phyloP scores from a whole-genome alignment of 176 grass and related monocot species.

The Tillandsia fasciculata region DNA sequence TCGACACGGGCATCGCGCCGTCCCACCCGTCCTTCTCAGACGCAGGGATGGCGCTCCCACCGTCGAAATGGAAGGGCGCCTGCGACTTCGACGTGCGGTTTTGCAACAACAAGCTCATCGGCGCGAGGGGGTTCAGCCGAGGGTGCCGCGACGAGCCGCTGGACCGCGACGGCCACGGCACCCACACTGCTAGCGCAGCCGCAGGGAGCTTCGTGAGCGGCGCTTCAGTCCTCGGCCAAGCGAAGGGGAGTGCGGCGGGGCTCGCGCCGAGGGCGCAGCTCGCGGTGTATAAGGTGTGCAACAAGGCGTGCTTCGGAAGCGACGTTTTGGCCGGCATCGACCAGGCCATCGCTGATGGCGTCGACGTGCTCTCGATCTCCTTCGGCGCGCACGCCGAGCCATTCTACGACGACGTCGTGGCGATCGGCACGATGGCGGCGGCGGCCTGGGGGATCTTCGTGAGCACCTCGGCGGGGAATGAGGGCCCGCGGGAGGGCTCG shows the following conservation, averaged over 20 bases:
- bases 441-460: slow-evolving; percentile 29
- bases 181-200: slow-evolving; percentile 63
- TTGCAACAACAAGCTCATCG: slow-evolving; percentile 75
- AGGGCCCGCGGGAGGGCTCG: neutral
- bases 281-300: slow-evolving; percentile 25
- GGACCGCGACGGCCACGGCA: slow-evolving; percentile 32
- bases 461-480: slow-evolving; percentile 24
- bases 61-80: slow-evolving; percentile 42
- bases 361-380: slow-evolving; percentile 61
- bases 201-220: slow-evolving; percentile 26
- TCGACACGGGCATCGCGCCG: slow-evolving; percentile 47
- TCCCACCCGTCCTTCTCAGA: slow-evolving; percentile 27
- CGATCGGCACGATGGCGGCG: slow-evolving; percentile 30
- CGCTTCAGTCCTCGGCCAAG: neutral
- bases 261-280: slow-evolving; percentile 58
- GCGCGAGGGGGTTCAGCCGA: slow-evolving; percentile 28
- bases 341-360: slow-evolving; percentile 40
- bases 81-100: slow-evolving; percentile 42
- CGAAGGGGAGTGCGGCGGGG: slow-evolving; percentile 26
- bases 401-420: slow-evolving; percentile 41
- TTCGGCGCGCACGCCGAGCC: slow-evolving; percentile 21
- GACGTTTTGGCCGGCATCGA: slow-evolving; percentile 42
- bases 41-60: slow-evolving; percentile 35
- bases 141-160: slow-evolving; percentile 7
- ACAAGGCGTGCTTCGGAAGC: slow-evolving; percentile 31